Base-by-base conservation (phyloP, 495 filamentous ascomycete genomes). In the Xylaria sp. region DNA sequence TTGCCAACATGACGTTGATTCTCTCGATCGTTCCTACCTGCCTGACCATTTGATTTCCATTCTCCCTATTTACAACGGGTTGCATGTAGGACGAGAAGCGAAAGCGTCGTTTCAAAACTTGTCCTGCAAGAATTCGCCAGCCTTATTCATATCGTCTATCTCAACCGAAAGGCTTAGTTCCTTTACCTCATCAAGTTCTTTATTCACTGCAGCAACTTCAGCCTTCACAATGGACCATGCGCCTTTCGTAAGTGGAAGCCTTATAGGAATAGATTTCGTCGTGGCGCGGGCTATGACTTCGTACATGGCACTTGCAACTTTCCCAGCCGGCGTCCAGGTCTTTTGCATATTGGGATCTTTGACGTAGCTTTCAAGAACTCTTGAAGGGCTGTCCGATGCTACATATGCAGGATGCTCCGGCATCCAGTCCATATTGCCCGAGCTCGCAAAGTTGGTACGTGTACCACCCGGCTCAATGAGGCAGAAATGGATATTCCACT, bases 401-500 rank as follows among this genome's bases (percentile, higher is more conserved):
- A 65, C 58, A 52, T 86, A 85, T 17, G 82, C 82, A 5, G 76
- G 75, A 46, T 81, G 76, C 29, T 72, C 68, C 17, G 33, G 40
- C 9, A 74, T 67, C 33, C n/a, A 58, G n/a, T 70, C 50, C 68
- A 71, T 69, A 41, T 70, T 72, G 21, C 52, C 40, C 21, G 73
- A 65, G 6, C 50, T 63, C 21, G 76, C 77, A 48, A 80, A 86
- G 26, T 78, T 78, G 19, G 84, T 86, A 50, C 82, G 82, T 37
- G 84, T 80, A 26, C 79, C 84, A 48, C 83, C 81, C 0, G 85
- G 85, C 76, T 86, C 83, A 50, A 86, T 71, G 40, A 68, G 31
- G 66, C 66, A 44, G 24, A 68, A 68, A 35, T 68, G 66, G 17
- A 68, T 81, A 48, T 81, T 82, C 87, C 88, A 90, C 19, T 83